These are phyloP conservation scores for Eremochloa ophiuroides DNA, from an alignment of 176 grass and related monocot genomes.

Conservation along the genomic window DNA sequence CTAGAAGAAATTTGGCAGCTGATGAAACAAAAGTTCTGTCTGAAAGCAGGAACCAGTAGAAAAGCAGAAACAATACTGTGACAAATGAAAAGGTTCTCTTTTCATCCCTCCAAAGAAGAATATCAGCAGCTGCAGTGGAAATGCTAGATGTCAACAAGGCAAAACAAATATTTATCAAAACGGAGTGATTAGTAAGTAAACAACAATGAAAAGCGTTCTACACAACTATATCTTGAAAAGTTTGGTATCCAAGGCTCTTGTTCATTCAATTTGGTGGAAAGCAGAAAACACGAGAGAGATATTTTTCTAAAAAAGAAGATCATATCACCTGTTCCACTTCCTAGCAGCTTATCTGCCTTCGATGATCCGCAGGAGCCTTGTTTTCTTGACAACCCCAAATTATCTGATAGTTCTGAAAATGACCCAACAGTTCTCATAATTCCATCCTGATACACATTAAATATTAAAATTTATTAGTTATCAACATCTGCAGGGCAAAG, in stretches of 20 bases:
- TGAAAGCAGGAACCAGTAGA: constrained; percentile 96
- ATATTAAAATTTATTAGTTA: constrained; percentile 22
- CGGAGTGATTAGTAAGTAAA: background rate
- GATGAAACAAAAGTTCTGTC: constrained; percentile 84
- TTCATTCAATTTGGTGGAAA: background rate
- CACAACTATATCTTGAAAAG: background rate
- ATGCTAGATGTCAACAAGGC: constrained; percentile 21
- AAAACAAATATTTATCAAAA: constrained; percentile 4
- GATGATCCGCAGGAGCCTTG: constrained; percentile 33
- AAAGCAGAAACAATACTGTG: constrained; percentile 67
- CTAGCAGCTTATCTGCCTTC: constrained; percentile 75
- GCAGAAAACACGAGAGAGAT: background rate
- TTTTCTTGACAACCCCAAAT: constrained; percentile 41
- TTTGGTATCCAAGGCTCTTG: background rate
- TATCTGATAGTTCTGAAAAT: constrained; percentile 57
- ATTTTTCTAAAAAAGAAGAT: background rate
- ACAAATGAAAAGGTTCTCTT: constrained; percentile 87
- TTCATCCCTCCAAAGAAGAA: constrained; percentile 98
- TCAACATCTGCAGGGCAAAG: background rate
- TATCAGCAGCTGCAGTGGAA: constrained; percentile 70
- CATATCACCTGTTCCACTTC: constrained; percentile 70
- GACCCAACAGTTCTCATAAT: constrained; percentile 44
- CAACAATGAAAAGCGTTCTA: constrained; percentile 6
- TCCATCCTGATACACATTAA: constrained; percentile 64
- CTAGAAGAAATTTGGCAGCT: constrained; percentile 67